Conservation (phyloP, 768 basidiomycete species). For the Pleurotus citrinopileatus region DNA sequence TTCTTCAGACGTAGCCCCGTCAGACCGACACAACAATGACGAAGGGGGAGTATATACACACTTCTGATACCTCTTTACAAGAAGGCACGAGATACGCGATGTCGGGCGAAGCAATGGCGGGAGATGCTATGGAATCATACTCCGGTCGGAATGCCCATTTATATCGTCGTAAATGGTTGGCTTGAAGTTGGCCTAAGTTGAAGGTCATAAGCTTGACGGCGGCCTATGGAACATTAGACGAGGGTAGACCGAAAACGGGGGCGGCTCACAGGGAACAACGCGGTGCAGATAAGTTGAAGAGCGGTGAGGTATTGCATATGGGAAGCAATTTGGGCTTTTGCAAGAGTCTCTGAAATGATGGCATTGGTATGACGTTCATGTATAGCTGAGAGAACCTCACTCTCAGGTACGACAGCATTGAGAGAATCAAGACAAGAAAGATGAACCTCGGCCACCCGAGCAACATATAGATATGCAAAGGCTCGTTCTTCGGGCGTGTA, state of each 20-base stretch:
- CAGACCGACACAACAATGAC: neutral
- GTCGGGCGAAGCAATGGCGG: constrained; percentile 53
- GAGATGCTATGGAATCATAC: constrained; percentile 47
- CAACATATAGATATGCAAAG: constrained; percentile 75
- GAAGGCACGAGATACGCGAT: constrained; percentile 44
- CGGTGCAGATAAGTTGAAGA: constrained; percentile 51
- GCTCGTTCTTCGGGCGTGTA: constrained; percentile 66
- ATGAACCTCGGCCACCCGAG: constrained; percentile 56
- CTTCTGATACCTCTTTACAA: constrained; percentile 37
- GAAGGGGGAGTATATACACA: constrained; percentile 19
- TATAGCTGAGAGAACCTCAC: constrained; percentile 31
- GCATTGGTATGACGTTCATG: too few species aligned
- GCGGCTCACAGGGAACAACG: constrained; percentile 50
- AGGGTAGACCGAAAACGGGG: neutral
- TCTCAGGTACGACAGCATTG: constrained; percentile 32
- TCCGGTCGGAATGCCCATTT: constrained; percentile 73
- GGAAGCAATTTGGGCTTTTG: constrained; percentile 45
- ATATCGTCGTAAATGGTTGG: constrained; percentile 64
- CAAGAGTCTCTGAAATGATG: constrained; percentile 33
- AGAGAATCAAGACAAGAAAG: constrained; percentile 51
- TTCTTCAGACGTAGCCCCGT: constrained; percentile 23
- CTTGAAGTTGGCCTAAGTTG: constrained; percentile 47
- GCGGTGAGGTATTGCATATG: constrained; percentile 53
- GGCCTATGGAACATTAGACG: constrained; percentile 31
- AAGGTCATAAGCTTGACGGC: constrained; percentile 44